Evolutionary conservation across 768 basidiomycete species (phyloP), one percentile per base, ranked within the genome.

Genomic region (Pulveroboletus sp.): DNA sequence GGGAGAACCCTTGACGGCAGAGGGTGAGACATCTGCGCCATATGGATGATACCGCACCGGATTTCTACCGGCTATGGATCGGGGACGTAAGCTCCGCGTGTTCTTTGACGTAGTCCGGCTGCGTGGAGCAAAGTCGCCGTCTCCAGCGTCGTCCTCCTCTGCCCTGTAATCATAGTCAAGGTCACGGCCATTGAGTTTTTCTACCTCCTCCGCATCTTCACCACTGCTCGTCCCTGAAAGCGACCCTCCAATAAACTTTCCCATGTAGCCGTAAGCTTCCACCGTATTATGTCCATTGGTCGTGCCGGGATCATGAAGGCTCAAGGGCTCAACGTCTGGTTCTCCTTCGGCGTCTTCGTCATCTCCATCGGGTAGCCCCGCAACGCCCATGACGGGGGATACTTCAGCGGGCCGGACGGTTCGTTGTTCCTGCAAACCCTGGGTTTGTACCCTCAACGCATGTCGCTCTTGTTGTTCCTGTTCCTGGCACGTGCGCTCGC

Each of bases 311-410:
- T 54, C 50, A 39, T 62, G 66, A 45, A 66, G 58, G 39, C 45
- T 55, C 52, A 68, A 64, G 47, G 68, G 59, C 32, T 61, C 57
- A 6, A 63, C 45, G 13, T 68, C 66, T 15, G 57, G 63, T 39
- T 68, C 68, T 1, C 68, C 70, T 30, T 71, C 71, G 4, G 68
- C 70, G 28, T 73, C 69, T 38, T 62, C 66, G n/a, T 72, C 70
- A n/a, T 51, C 56, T 2, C 46, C 59, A 17, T 65, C 64, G 37
- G 63, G 61, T 30, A 68, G 49, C 14, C 56, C 67, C 15, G 62
- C 56, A 54, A 66, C 66, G 15, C 43, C 58, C 51, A 69, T 66
- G 37, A 66, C 42, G 5, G 67, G 67, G 17, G 67, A 68, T 7
- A 68, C 62, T 50, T 68, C 67, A 2, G 66, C 66, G 24, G 67